Conservation (phyloP, 371 early-diverging fungal genomes). For the Sporodiniella umbellata region DNA sequence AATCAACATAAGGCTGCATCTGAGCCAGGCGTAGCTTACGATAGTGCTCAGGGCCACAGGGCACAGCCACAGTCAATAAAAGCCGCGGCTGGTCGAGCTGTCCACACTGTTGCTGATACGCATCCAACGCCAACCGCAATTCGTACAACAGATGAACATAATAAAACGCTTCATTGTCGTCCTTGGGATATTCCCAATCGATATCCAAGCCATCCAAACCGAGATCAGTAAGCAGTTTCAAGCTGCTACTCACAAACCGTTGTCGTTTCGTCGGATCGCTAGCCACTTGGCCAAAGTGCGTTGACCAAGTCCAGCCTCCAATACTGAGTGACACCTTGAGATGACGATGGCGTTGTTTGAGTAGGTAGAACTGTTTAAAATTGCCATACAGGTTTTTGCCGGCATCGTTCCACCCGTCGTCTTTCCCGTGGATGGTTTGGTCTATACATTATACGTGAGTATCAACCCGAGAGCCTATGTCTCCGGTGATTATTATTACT, state of each 20-base stretch:
- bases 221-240: constrained; percentile 57
- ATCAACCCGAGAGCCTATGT: too few species aligned
- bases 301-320: constrained; percentile 90
- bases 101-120: constrained; percentile 32
- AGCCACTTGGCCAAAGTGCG: constrained; percentile 76
- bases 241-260: constrained; percentile 59
- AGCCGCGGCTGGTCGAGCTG: constrained; percentile 47
- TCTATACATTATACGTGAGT: too few species aligned
- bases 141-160: constrained; percentile 72
- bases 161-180: constrained; percentile 69
- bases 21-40: constrained; percentile 54
- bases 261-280: constrained; percentile 51
- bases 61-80: constrained; percentile 67
- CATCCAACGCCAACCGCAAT: constrained; percentile 63
- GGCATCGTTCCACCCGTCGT: constrained; percentile 58
- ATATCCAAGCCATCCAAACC: constrained; percentile 59
- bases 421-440: constrained; percentile 47
- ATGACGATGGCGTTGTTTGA: constrained; percentile 66
- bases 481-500: too few species aligned
- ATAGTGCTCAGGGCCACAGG: constrained; percentile 62
- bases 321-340: constrained; percentile 74
- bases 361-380: constrained; percentile 74
- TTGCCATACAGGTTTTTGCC: constrained; percentile 74
- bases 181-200: constrained; percentile 89
- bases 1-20: constrained; percentile 66